phyloP scores from a whole-genome alignment of 2,329 filamentous ascomycete species.

The Verticillium longisporum region DNA sequence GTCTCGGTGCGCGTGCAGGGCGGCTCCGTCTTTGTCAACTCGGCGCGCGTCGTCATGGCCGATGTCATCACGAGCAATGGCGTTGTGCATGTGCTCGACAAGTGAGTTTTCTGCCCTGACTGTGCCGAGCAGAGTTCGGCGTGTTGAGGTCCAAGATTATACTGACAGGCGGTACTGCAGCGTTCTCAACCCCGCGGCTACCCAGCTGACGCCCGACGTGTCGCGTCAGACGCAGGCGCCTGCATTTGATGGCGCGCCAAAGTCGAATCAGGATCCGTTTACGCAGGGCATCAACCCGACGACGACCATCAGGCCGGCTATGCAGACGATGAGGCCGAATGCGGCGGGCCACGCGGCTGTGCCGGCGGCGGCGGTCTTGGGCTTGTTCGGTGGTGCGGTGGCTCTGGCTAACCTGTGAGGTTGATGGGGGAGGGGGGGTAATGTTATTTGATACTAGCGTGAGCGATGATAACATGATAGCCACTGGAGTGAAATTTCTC shows the following conservation, averaged over 20 bases:
- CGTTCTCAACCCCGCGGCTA: conserved; percentile 51
- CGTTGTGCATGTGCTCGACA: conserved; percentile 51
- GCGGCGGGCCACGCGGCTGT: conserved; percentile 9
- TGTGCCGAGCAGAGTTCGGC: too few relatives aligned
- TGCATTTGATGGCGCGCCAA: conserved; percentile 47
- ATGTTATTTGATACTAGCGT: background rate
- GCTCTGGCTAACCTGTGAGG: conserved; percentile 7
- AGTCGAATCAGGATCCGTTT: conserved; percentile 41
- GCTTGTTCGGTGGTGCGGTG: conserved; percentile 10
- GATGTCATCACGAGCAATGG: conserved; percentile 48
- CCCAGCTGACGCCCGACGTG: conserved; percentile 31
- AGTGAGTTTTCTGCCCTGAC: conserved; percentile 32
- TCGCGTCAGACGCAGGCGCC: conserved; percentile 37
- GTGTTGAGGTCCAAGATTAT: conserved; percentile 20
- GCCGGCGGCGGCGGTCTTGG: conserved; percentile 14
- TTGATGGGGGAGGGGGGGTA: background rate
- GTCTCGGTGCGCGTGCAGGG: conserved; percentile 43
- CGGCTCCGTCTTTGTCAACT: conserved; percentile 35
- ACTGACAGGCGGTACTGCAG: conserved; percentile 15
- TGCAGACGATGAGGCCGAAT: conserved; percentile 11
- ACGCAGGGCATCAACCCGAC: conserved; percentile 39
- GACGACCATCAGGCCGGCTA: conserved; percentile 16
- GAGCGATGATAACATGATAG: background rate
- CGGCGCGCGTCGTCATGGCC: conserved; percentile 40
- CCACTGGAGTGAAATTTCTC: background rate